Conservation (phyloP, 257 asterid species). For the Przewalskia tangutica region DNA sequence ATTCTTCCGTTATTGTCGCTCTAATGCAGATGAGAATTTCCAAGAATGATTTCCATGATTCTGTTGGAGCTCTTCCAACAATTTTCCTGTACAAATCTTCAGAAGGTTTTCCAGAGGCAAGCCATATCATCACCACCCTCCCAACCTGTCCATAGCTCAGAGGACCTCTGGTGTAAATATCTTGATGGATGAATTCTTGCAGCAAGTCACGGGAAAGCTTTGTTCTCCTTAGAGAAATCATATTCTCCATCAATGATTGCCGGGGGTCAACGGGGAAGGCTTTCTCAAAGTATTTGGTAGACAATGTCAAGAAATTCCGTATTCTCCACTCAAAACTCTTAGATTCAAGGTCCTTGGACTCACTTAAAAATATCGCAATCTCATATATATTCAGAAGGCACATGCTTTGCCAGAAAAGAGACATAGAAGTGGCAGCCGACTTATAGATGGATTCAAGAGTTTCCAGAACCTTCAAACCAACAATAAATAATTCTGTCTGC, state of each 20-base stretch:
- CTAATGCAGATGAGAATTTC: conserved; percentile 2
- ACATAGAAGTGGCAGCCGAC: not conserved
- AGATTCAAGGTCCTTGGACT: conserved; percentile 6
- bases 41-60: conserved; percentile 34
- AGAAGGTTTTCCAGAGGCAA: conserved; percentile 28
- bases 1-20: not conserved
- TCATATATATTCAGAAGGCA: conserved; percentile 27
- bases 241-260: conserved; percentile 19
- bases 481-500: conserved; percentile 23
- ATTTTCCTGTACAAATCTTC: conserved; percentile 13
- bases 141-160: conserved; percentile 40
- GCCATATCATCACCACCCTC: conserved; percentile 24
- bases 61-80: not conserved
- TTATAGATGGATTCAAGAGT: conserved; percentile 23
- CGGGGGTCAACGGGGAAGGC: conserved; percentile 39
- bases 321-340: conserved; percentile 8
- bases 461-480: conserved; percentile 36
- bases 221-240: conserved; percentile 31
- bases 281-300: conserved; percentile 14
- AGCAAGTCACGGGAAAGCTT: conserved; percentile 26
- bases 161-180: not conserved
- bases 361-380: conserved; percentile 19
- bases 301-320: conserved; percentile 8
- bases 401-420: conserved; percentile 21
- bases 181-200: conserved; percentile 18